phyloP scores from a whole-genome alignment of 2,329 filamentous ascomycete species.

The Trichoderma pleuroti region DNA sequence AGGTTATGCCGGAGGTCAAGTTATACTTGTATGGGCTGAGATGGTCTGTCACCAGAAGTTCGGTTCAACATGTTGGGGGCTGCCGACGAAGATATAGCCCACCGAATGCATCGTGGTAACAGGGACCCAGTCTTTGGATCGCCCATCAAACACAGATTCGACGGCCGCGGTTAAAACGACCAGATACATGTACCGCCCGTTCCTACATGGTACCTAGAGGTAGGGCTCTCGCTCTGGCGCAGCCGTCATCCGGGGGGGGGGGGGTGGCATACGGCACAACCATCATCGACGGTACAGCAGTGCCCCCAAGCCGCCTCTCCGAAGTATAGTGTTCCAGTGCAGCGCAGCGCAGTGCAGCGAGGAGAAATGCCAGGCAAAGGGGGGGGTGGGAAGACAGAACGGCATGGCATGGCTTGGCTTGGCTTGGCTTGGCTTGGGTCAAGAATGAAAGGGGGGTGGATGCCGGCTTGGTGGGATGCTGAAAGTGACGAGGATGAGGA shows the following conservation, averaged over 20 bases:
- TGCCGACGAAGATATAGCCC: constrained; percentile 20
- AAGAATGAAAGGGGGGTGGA: constrained; percentile 5
- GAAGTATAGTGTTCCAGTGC: not conserved
- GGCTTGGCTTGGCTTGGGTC: not conserved
- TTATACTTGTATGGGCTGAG: constrained; percentile 6
- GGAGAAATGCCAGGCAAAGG: not conserved
- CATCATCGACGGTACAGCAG: constrained; percentile 1
- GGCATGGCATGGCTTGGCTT: not conserved
- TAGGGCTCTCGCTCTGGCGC: constrained; percentile 8
- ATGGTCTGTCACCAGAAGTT: constrained; percentile 11
- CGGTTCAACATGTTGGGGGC: constrained; percentile 17
- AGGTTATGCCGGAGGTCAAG: not conserved
- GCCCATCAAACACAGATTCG: constrained; percentile 19
- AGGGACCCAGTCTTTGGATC: constrained; percentile 15
- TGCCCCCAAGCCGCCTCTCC: not conserved
- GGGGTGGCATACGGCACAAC: not conserved
- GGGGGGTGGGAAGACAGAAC: not conserved
- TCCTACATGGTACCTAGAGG: constrained; percentile 8
- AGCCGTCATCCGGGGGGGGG: constrained; percentile 25
- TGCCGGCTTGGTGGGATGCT: constrained; percentile 6
- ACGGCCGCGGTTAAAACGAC: constrained; percentile 13
- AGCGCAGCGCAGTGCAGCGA: not conserved
- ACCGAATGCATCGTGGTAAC: constrained; percentile 16
- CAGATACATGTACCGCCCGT: constrained; percentile 2
- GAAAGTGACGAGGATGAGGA: not conserved